These are phyloP conservation scores for Ophiocordyceps camponoti-leonardi DNA, from an alignment of 2,329 filamentous ascomycete genomes.

Conservation along the genomic window DNA sequence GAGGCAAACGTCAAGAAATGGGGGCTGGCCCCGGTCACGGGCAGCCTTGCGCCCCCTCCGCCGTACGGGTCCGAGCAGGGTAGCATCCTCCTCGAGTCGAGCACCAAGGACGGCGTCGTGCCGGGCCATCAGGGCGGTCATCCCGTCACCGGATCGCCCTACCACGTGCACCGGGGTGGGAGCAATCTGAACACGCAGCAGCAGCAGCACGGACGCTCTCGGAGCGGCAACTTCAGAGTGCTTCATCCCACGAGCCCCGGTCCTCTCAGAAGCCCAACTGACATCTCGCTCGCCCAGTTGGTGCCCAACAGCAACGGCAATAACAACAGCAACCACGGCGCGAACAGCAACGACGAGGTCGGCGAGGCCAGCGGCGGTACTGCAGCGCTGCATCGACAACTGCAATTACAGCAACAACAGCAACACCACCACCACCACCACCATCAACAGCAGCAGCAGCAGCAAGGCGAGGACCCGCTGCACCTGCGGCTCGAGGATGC, in stretches of 20 bases:
- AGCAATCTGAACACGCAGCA: conserved; percentile 35
- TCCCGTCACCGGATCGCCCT: conserved; percentile 20
- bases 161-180: conserved; percentile 21
- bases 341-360: conserved; percentile 33
- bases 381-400: conserved; percentile 6
- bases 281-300: conserved; percentile 84
- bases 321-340: conserved; percentile 28
- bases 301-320: conserved; percentile 28
- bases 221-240: conserved; percentile 63
- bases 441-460: no score
- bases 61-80: conserved; percentile 96
- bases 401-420: conserved; percentile 1
- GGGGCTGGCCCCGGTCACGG: conserved; percentile 91
- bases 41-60: conserved; percentile 83
- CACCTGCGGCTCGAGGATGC: conserved; percentile 32
- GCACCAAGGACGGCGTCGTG: conserved; percentile 41
- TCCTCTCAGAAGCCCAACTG: conserved; percentile 77
- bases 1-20: conserved; percentile 99
- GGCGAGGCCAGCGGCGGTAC: conserved; percentile 36
- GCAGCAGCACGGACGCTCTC: conserved; percentile 56
- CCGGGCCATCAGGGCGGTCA: conserved; percentile 28
- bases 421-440: no score
- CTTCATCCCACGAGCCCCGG: conserved; percentile 70
- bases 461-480: conserved; percentile 19
- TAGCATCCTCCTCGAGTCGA: conserved; percentile 83